Percentiles rank a stretch among this genome's conserved stretches.
Conservation (phyloP, 352 stramenopile genomes). For the Phytophthora meadii region DNA sequence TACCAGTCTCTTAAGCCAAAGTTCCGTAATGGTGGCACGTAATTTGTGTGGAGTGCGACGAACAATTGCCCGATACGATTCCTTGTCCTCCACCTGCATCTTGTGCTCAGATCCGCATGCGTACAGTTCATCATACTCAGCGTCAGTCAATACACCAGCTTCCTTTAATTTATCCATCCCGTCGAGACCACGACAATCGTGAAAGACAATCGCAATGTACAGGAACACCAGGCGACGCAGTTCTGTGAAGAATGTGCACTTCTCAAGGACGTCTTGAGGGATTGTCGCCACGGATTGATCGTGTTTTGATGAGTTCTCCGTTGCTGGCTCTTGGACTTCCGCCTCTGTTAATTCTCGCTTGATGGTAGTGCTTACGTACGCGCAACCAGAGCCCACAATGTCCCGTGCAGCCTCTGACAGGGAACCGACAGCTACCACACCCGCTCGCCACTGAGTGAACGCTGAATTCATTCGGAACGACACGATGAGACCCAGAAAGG, state of each 20-base stretch:
- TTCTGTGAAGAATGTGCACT: constrained; percentile 83
- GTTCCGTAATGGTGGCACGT: constrained; percentile 76
- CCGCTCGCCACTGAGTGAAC: constrained; percentile 79
- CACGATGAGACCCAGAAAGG: constrained; percentile 79
- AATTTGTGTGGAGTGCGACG: constrained; percentile 76
- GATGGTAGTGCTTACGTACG: constrained; percentile 65
- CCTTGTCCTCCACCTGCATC: constrained; percentile 38
- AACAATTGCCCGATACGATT: constrained; percentile 64
- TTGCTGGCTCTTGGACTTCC: constrained; percentile 10
- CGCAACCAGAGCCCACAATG: constrained; percentile 76
- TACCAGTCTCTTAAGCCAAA: constrained; percentile 82
- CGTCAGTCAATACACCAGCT: constrained; percentile 60
- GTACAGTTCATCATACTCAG: constrained; percentile 77
- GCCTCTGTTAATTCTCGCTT: constrained; percentile 21
- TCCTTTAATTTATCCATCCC: constrained; percentile 73
- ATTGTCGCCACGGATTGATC: constrained; percentile 36
- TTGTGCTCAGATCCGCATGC: constrained; percentile 69
- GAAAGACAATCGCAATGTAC: constrained; percentile 87
- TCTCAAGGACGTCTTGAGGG: constrained; percentile 64
- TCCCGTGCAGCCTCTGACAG: constrained; percentile 69
- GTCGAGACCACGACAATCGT: constrained; percentile 74
- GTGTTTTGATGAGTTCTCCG: not conserved
- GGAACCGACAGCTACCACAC: constrained; percentile 67
- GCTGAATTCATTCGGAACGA: constrained; percentile 87
- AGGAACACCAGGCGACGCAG: constrained; percentile 80